Evolutionary conservation across 2,329 filamentous ascomycete genomes (phyloP), one percentile per base, ranked within the genome.

Genomic region (Paraconiothyrium sp.): DNA sequence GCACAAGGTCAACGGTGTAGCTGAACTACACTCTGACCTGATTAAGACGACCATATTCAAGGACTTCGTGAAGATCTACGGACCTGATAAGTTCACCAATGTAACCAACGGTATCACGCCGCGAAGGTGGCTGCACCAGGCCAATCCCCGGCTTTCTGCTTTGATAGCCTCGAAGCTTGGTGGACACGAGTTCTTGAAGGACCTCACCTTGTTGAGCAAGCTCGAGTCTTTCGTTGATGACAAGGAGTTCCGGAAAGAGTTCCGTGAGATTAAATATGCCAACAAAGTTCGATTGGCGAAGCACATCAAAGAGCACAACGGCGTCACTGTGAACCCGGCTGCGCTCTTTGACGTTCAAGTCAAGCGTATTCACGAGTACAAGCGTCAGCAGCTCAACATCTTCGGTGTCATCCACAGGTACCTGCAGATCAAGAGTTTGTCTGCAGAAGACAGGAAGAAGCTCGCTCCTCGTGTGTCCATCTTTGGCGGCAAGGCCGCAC

Each of bases 1-100:
- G 39, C 95, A 98, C 88, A 99, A 98, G 84, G 94, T 99, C 83
- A 99, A 99, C 71, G 95, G 95, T 78, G 95, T 99, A 39, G 95
- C 95, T 37, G 95, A 99, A 82, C 83, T 99, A 67, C 95, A 99
- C 82, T 99, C 95, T 0, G 95, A 99, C 76, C 85, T 99, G 61
- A 97, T 99, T 84, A 95, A 95, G 84, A 96, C 94, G 0, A 99
- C 95, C n/a, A 97, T 99, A 70, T 98, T 99, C 88, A 97, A 95
- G 80, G 95, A 99, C 79, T 99, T 99, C 80, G 94, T 99, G 62
- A 87, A 89, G 71, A 92, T 99, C 67, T 99, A 95, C 72, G 95
- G 95, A 2, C 90, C 91, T 0, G 95, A 99, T 85, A 97, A 97
- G 80, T 99, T 99, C 81, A 97, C 92, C 60, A 99, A 99, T 72